Conservation (phyloP, 495 filamentous ascomycete genomes). For the Pseudotulostoma volvatum region DNA sequence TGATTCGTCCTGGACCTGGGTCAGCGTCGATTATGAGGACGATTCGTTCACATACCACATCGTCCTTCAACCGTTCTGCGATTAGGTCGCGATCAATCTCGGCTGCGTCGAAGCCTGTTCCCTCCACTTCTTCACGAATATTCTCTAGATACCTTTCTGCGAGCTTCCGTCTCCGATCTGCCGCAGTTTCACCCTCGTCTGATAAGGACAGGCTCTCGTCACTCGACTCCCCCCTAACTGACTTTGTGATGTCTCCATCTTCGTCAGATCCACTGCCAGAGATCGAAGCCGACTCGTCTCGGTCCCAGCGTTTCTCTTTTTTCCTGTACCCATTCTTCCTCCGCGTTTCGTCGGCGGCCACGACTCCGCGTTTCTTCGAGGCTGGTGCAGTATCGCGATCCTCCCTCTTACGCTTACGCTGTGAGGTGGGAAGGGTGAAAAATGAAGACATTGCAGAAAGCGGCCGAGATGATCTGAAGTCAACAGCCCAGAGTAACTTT, state of each 20-base stretch:
- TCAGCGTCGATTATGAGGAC: neutral
- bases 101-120: constrained; percentile 77
- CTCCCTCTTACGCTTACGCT: constrained; percentile 65
- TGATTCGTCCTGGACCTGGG: constrained; percentile 45
- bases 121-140: constrained; percentile 65
- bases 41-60: constrained; percentile 40
- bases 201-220: constrained; percentile 34
- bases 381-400: constrained; percentile 31
- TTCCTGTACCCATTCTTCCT: too few relatives aligned
- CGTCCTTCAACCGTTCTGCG: constrained; percentile 74
- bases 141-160: constrained; percentile 90
- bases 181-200: constrained; percentile 64
- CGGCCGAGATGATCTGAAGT: neutral
- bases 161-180: constrained; percentile 70
- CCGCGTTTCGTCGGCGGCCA: constrained; percentile 18
- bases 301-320: constrained; percentile 18
- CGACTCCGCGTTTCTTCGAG: constrained; percentile 39
- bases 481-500: too few relatives aligned
- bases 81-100: constrained; percentile 86
- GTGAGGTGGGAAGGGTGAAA: constrained; percentile 60
- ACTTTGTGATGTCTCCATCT: constrained; percentile 32
- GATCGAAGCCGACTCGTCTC: constrained; percentile 53
- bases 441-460: constrained; percentile 56
- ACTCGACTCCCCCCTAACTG: constrained; percentile 19
- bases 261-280: constrained; percentile 70